These are phyloP conservation scores for Tetracentron sinense DNA, from an alignment of 164 flowering plant genomes.

Conservation along the genomic window DNA sequence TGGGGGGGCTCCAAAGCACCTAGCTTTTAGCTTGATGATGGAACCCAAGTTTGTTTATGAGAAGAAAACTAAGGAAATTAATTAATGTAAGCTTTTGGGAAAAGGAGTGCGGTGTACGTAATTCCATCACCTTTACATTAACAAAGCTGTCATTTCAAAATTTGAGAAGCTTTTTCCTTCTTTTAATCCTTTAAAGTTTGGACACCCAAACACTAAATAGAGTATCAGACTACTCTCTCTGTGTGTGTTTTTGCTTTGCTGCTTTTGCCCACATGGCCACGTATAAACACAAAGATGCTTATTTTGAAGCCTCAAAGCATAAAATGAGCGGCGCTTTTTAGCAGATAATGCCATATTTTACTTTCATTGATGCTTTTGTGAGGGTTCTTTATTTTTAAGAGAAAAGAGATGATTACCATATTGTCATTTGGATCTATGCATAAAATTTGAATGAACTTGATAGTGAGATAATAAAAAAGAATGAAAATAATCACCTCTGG, in stretches of 20 bases:
- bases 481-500: too few relatives aligned
- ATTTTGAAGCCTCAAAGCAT: constrained; percentile 56
- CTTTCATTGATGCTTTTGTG: constrained; percentile 48
- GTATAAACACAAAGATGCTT: constrained; percentile 47
- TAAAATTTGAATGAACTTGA: constrained; percentile 27
- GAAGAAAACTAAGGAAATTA: too few relatives aligned
- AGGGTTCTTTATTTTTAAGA: constrained; percentile 50
- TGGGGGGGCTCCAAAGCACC: too few relatives aligned
- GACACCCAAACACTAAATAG: constrained; percentile 27
- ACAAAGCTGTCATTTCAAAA: constrained; percentile 80
- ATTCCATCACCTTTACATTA: constrained; percentile 66
- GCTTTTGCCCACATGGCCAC: constrained; percentile 74
- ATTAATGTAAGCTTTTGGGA: constrained; percentile 45
- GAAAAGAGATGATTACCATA: constrained; percentile 17
- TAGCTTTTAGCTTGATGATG: not conserved
- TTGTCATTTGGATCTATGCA: constrained; percentile 25
- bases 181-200: constrained; percentile 33
- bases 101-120: constrained; percentile 65
- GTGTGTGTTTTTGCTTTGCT: constrained; percentile 12
- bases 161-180: constrained; percentile 54
- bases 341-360: constrained; percentile 83
- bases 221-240: constrained; percentile 9
- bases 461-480: constrained; percentile 27
- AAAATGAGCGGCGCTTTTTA: constrained; percentile 61
- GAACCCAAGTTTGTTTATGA: not conserved